Base-by-base conservation (phyloP, 129 eudicot species). In the Pittosporum tobira region DNA sequence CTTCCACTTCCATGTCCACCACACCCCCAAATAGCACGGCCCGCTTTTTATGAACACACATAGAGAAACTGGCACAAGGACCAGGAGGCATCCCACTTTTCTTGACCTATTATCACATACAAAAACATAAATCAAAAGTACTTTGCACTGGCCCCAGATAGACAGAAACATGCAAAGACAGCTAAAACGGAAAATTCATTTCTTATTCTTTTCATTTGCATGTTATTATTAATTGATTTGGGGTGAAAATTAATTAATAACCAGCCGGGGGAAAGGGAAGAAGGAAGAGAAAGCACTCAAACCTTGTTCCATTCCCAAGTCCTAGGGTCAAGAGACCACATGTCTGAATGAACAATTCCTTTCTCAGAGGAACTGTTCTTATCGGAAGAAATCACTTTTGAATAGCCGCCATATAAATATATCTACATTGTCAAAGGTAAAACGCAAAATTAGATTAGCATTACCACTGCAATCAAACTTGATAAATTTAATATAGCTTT, bases 221-320 rank as follows among this genome's bases (percentile, higher is more conserved):
- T 49, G 23, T 6, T 22, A 49, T 46, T 46, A 46, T 5, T 1
- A 23, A 36, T n/a, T n/a, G n/a, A n/a, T n/a, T n/a, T n/a, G n/a
- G n/a, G n/a, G n/a, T n/a, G n/a, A n/a, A n/a, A n/a, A n/a, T n/a
- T n/a, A n/a, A n/a, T n/a, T n/a, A n/a, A n/a, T n/a, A n/a, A n/a
- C n/a, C n/a, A n/a, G n/a, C n/a, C n/a, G 43, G 36, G 45, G n/a
- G 11, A 46, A 59, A 0, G 50, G 51, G 48, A 18, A 2, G 16
- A 36, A 31, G 21, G 37, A 54, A 24, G 59, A 70, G 40, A 23
- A 67, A 71, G 52, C 30, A 59, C 42, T 49, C 45, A 68, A 47
- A 90, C 98, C 98, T 86, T 90, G 75, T 83, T 90, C 98, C 98
- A 90, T 30, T 85, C 89, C 98, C 98, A 90, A 66, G 94, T 90